Evolutionary conservation across 805 yeast species (phyloP).

Genomic region (Saccharomycopsis vini): DNA sequence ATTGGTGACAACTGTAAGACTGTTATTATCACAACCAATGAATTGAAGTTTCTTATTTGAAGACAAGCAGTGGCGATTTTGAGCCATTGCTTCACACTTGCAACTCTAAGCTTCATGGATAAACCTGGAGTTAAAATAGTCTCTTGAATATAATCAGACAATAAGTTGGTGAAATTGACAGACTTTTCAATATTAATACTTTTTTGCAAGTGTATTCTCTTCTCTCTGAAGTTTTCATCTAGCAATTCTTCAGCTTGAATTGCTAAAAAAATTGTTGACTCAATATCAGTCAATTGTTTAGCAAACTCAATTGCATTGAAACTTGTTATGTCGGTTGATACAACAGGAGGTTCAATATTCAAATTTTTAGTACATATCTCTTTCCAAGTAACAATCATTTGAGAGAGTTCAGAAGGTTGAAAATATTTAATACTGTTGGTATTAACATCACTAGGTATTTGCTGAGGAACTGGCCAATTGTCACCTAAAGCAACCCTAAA

Average conservation of each 20-base stretch:
- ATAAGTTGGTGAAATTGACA: constrained; percentile 57
- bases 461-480: constrained; percentile 22
- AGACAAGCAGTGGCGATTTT: constrained; percentile 65
- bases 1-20: constrained; percentile 65
- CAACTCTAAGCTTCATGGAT: constrained; percentile 39
- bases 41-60: constrained; percentile 66
- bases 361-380: constrained; percentile 39
- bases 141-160: constrained; percentile 67
- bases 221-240: constrained; percentile 53
- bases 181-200: constrained; percentile 44
- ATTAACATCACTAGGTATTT: constrained; percentile 6
- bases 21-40: constrained; percentile 71
- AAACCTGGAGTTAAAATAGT: constrained; percentile 47
- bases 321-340: constrained; percentile 33
- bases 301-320: constrained; percentile 68
- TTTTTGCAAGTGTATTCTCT: constrained; percentile 43
- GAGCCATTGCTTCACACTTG: constrained; percentile 59
- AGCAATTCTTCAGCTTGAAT: constrained; percentile 59
- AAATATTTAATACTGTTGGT: constrained; percentile 8
- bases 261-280: constrained; percentile 53
- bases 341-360: constrained; percentile 8
- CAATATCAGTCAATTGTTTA: constrained; percentile 67
- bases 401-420: constrained; percentile 21
- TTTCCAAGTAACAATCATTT: constrained; percentile 42
- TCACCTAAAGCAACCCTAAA: constrained; percentile 42